Conservation (phyloP, 805 yeast genomes). For the Barnettozyma pratensis region DNA sequence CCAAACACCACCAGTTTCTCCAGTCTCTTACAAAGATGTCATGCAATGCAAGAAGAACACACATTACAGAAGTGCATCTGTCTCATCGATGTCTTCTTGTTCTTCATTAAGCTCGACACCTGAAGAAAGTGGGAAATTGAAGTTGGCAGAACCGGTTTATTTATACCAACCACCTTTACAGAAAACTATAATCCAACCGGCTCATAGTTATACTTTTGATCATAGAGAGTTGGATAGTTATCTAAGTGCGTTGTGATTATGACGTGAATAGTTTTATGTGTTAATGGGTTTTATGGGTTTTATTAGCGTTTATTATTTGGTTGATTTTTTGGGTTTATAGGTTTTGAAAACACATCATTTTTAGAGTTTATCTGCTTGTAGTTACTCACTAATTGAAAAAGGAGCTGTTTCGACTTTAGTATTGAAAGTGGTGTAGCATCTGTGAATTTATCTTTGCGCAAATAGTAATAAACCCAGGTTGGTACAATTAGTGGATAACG, state of each 20-base stretch:
- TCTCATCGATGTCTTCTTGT: slow-evolving; percentile 12
- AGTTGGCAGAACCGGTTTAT: background rate
- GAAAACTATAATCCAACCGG: slow-evolving; percentile 1
- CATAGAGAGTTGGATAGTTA: slow-evolving; percentile 2
- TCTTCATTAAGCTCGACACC: slow-evolving; percentile 3
- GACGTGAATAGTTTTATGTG: too few relatives aligned
- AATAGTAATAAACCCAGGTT: too few relatives aligned
- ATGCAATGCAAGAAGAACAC: background rate
- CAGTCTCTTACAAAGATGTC: slow-evolving; percentile 7
- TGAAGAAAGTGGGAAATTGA: background rate
- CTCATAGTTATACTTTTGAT: slow-evolving; percentile 4
- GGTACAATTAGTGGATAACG: too few relatives aligned
- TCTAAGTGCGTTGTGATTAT: background rate
- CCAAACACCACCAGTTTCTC: slow-evolving; percentile 10
- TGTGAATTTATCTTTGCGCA: too few relatives aligned
- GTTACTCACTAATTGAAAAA: too few relatives aligned
- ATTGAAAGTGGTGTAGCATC: too few relatives aligned
- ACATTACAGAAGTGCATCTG: slow-evolving; percentile 11
- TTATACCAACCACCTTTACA: background rate
- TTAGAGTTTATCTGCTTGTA: too few relatives aligned
- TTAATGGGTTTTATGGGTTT: too few relatives aligned
- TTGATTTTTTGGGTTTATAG: too few relatives aligned
- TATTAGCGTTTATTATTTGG: too few relatives aligned
- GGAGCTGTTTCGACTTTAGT: too few relatives aligned
- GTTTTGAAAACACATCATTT: too few relatives aligned